Base-by-base conservation (phyloP, 2,329 filamentous ascomycete genomes). In the Aspergillus melleus region DNA sequence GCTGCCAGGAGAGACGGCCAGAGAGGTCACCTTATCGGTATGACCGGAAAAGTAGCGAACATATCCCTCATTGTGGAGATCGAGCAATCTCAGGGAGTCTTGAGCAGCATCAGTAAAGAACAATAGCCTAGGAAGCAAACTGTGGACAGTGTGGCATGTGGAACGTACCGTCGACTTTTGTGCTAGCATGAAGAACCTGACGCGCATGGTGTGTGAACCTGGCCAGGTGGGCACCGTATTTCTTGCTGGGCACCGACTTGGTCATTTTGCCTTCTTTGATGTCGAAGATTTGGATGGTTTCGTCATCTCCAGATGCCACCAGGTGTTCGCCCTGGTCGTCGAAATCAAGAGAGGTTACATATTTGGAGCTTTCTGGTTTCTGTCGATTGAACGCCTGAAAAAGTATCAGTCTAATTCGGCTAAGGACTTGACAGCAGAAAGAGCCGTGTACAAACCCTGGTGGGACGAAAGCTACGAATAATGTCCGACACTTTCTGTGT, bases 21-120 rank as follows among this genome's bases (percentile, higher is more conserved):
- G 84, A 61, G 85, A 90, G 19, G 94, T 98, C 39, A 99, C 95
- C 57, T 88, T 83, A 60, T 86, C 89, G 47, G 90, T 90, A 76
- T 99, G 95, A 53, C 94, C 95, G 62, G 91, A 89, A 74, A 98
- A 99, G 78, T 99, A 99, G 63, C 95, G 90, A 63, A 98, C 90
- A 76, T 96, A 99, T 60, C 89, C 90, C 79, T 98, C 97, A 76
- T 98, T 95, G 77, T 99, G 95, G 12, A 80, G 71, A 89, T 96
- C 58, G 86, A 96, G 63, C 92, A 89, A 78, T 90, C 97, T 73
- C 88, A 89, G 66, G 90, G 96, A 70, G 87, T 92, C 80, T 78
- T 52, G 19, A 2, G 32, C 5, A 8, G 29, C 11, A 55, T 63
- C 52, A 60, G 50, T 44, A n/a, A 32, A 26, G 8, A 11, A 14